Evolutionary conservation across 2,329 filamentous ascomycete genomes (phyloP).

Genomic region (Fusarium nodosum): DNA sequence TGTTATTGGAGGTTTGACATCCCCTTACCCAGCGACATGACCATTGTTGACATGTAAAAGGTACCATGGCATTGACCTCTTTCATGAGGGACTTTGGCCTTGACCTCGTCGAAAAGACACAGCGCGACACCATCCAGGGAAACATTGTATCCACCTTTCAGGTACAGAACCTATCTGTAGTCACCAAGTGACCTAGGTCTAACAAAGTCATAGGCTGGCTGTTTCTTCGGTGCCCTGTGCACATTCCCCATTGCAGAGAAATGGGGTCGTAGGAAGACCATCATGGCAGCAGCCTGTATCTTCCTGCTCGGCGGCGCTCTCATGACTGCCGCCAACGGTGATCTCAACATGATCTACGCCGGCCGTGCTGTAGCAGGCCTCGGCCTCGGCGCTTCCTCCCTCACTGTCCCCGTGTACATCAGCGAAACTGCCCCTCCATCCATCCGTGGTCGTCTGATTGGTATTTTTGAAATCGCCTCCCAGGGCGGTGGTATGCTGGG

Average conservation of each 20-base stretch:
- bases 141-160: conserved; percentile 58
- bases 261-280: conserved; percentile 61
- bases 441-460: conserved; percentile 65
- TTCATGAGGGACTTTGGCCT: conserved; percentile 56
- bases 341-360: conserved; percentile 58
- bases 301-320: conserved; percentile 57
- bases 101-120: conserved; percentile 40
- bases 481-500: conserved; percentile 56
- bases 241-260: conserved; percentile 63
- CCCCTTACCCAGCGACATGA: background rate
- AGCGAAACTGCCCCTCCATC: conserved; percentile 61
- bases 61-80: conserved; percentile 56
- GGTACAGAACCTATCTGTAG: background rate
- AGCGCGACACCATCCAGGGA: conserved; percentile 54
- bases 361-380: conserved; percentile 66
- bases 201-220: conserved; percentile 52
- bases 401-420: conserved; percentile 62
- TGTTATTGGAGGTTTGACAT: conserved; percentile 53
- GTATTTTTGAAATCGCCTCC: conserved; percentile 62
- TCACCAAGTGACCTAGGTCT: background rate
- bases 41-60: background rate
- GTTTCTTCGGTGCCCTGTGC: conserved; percentile 57
- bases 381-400: conserved; percentile 65
- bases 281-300: conserved; percentile 60
- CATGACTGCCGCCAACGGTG: conserved; percentile 54